Base-by-base conservation (phyloP, 2,329 filamentous ascomycete genomes). In the Botrytis aclada region DNA sequence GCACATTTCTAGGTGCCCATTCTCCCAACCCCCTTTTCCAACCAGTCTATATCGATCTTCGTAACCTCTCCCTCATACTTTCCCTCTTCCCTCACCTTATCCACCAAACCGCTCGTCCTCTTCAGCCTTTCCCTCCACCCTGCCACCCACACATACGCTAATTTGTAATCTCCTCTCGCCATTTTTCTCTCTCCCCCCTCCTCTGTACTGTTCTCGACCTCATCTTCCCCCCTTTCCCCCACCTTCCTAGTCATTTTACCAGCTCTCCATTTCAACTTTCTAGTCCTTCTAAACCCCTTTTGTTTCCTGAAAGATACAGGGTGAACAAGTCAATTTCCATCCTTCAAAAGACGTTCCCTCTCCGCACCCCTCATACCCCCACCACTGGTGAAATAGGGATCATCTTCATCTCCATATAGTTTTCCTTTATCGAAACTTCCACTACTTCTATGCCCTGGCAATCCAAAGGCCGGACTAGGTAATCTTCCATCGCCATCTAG, bases 121-220 rank as follows among this genome's bases (percentile, higher is more conserved):
- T 73, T 73, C 54, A 78, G 45, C 45, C 75, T 72, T 16, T 74
- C 73, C 34, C 75, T 73, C 74, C 76, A 77, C 18, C 76, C 77
- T 66, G 76, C 74, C 25, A 76, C 72, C 75, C 74, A 78, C 41
- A 77, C 29, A 73, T 71, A 76, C 1, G 77, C 75, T 41, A 74
- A 12, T 39, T 70, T 72, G 39, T 69, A 75, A 7, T 75, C 74
- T 20, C 51, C 65, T 6, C 67, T 71, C 6, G n/a, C 39, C 29
- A 20, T 25, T 8, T 3, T 10, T 34, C 65, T 43, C n/a, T 63
- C 62, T 56, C 62, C 34, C 37, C 63, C 70, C 56, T 45, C 72
- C 45, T 66, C 47, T 25, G n/a, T 37, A 12, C 22, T 25, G 5
- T 34, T 25, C 56, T 22, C 5, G 4, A 60, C 20, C 20, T n/a